phyloP scores from a whole-genome alignment of 2,329 filamentous ascomycete species.

The Chaetomium sp. region DNA sequence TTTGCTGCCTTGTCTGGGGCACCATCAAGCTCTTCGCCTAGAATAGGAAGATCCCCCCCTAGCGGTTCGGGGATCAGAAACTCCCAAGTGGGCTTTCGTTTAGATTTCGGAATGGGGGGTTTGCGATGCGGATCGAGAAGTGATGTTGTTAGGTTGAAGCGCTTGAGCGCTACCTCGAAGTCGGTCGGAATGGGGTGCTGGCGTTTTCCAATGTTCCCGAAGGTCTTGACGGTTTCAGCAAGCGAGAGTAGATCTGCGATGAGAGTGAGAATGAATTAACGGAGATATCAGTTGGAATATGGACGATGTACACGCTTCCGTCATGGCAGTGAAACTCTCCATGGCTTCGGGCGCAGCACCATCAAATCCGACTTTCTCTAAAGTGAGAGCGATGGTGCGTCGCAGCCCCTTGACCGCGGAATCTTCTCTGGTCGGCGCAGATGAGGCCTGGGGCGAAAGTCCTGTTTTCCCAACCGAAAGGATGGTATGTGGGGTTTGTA shows the following conservation, averaged over 20 bases:
- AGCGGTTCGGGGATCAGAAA: constrained; percentile 30
- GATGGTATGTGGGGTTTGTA: constrained; percentile 13
- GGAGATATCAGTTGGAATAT: not conserved
- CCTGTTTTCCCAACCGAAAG: constrained; percentile 8
- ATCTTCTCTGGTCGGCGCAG: constrained; percentile 16
- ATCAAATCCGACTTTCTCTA: constrained; percentile 54
- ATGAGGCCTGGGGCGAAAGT: constrained; percentile 6
- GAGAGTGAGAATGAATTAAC: not conserved
- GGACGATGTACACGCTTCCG: constrained; percentile 48
- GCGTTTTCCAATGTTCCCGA: constrained; percentile 45
- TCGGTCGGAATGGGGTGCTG: constrained; percentile 49
- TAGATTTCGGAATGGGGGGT: constrained; percentile 41
- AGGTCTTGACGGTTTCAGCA: constrained; percentile 41
- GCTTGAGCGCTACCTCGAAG: constrained; percentile 47
- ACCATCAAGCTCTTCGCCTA: constrained; percentile 52
- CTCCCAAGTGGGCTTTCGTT: constrained; percentile 33
- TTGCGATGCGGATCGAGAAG: constrained; percentile 51
- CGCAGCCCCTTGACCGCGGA: constrained; percentile 36
- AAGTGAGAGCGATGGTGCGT: constrained; percentile 48
- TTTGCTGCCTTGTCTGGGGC: constrained; percentile 49
- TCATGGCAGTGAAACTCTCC: constrained; percentile 49
- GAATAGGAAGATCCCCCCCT: constrained; percentile 37
- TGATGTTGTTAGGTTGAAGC: constrained; percentile 45
- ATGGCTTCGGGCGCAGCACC: constrained; percentile 49
- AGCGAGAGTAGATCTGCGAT: constrained; percentile 43